These are phyloP conservation scores for Acanthamoeba royreba DNA, from an alignment of 208 protist species.

Conservation along the genomic window DNA sequence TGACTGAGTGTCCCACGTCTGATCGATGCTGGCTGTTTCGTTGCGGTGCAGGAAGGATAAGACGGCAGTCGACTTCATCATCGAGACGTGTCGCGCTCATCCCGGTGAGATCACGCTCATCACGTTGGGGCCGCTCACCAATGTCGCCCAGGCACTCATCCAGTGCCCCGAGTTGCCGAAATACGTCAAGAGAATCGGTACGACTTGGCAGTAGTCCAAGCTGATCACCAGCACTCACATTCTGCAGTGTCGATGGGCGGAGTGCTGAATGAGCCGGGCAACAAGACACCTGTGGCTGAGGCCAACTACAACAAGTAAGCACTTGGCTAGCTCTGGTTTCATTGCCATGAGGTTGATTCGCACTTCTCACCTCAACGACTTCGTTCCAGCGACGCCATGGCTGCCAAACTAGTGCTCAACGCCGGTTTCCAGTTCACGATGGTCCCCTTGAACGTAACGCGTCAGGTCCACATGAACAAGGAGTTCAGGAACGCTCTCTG, in stretches of 20 bases:
- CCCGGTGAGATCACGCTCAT: background rate
- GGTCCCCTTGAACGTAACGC: background rate
- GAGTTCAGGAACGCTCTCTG: background rate
- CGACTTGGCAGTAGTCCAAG: no score
- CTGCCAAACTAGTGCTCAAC: background rate
- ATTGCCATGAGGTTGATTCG: no score
- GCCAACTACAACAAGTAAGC: background rate
- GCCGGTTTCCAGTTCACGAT: background rate
- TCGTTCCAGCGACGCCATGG: background rate
- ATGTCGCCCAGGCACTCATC: background rate
- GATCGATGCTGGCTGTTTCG: no score
- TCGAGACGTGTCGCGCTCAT: background rate
- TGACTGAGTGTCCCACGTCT: no score
- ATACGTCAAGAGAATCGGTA: background rate
- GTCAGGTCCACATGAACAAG: background rate
- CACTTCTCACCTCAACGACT: background rate
- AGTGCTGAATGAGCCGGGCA: background rate
- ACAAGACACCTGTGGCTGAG: background rate
- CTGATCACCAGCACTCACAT: no score
- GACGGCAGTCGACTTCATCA: background rate
- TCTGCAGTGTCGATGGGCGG: conserved; percentile 15
- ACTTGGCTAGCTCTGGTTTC: no score
- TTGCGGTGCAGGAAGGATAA: no score
- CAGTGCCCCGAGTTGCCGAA: background rate
- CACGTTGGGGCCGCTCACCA: background rate